Conservation (phyloP, 164 flowering plant species). For the Houttuynia cordata region DNA sequence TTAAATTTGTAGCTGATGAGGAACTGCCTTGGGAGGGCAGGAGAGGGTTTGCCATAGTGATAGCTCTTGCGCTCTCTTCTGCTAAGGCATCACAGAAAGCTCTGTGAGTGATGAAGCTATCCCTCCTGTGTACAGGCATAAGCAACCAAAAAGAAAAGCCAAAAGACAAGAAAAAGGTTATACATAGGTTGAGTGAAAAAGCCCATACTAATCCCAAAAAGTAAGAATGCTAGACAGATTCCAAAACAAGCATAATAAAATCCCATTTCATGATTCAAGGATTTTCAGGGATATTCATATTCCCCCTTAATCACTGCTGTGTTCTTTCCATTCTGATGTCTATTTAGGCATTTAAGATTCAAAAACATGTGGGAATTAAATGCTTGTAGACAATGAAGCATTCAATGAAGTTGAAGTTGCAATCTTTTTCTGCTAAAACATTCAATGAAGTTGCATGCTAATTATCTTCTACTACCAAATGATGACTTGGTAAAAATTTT, state of each 20-base stretch:
- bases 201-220: neutral
- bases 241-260: neutral
- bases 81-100: constrained; percentile 69
- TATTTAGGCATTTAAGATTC: neutral
- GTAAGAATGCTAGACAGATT: neutral
- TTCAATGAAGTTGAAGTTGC: neutral
- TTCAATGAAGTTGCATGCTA: neutral
- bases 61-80: constrained; percentile 6
- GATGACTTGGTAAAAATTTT: neutral
- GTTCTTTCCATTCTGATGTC: neutral
- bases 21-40: constrained; percentile 15
- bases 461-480: neutral
- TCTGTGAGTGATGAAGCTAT: constrained; percentile 92
- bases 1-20: constrained; percentile 7
- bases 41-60: constrained; percentile 9
- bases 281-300: no score
- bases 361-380: neutral
- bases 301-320: neutral
- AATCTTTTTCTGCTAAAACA: neutral
- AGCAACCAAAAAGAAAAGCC: constrained; percentile 3
- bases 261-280: neutral
- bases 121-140: constrained; percentile 63
- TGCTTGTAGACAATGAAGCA: neutral
- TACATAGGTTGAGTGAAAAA: neutral
- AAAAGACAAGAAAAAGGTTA: no score